A percentile compares a stretch with the other conserved stretches of the same genome.
Conservation (phyloP, 2,329 filamentous ascomycete species). For the Phaeomoniella chlamydospora region DNA sequence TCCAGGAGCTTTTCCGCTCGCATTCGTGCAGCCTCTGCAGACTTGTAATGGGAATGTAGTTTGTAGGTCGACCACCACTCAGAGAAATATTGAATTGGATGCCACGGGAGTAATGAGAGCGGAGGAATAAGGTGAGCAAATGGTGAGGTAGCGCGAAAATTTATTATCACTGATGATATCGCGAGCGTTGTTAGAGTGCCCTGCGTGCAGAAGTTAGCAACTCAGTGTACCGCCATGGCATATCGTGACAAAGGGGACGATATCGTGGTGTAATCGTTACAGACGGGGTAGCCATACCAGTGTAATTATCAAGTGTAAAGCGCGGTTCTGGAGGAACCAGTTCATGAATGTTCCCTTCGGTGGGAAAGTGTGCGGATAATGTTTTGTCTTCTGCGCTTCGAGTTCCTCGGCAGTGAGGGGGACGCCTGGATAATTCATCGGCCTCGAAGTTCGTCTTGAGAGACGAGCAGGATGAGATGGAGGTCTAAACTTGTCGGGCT, state of each 20-base stretch:
- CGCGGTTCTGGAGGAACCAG: constrained; percentile 66
- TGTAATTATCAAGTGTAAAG: constrained; percentile 69
- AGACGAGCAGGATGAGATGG: constrained; percentile 73
- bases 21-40: constrained; percentile 53
- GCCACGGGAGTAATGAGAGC: constrained; percentile 49
- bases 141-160: constrained; percentile 42
- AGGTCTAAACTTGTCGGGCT: constrained; percentile 79
- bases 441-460: constrained; percentile 36
- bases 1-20: constrained; percentile 66
- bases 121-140: constrained; percentile 67
- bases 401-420: constrained; percentile 46
- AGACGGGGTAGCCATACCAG: constrained; percentile 42
- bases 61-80: constrained; percentile 58
- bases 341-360: constrained; percentile 67
- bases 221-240: constrained; percentile 9
- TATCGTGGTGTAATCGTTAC: constrained; percentile 2
- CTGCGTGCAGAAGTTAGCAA: constrained; percentile 19
- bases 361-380: constrained; percentile 84
- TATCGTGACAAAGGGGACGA: not conserved
- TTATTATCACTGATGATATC: constrained; percentile 14
- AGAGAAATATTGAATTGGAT: constrained; percentile 53
- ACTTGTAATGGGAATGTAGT: constrained; percentile 61
- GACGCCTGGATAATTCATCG: constrained; percentile 59
- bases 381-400: constrained; percentile 49
- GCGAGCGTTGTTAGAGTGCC: constrained; percentile 23